Conservation (phyloP, 2,329 filamentous ascomycete genomes). For the Hypoxylon sp. region DNA sequence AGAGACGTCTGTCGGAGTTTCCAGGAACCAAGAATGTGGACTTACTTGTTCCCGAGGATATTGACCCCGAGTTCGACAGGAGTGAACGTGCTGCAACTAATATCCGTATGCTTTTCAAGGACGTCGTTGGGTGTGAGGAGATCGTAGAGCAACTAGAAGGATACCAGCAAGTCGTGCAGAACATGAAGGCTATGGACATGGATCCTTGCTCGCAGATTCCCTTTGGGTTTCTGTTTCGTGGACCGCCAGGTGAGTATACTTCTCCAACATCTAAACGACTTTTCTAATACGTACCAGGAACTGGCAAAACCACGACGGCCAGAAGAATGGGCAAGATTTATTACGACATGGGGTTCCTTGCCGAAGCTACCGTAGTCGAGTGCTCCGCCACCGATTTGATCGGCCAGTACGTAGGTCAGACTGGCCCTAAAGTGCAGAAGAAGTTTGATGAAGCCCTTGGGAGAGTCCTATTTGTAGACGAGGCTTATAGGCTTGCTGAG, state of each 20-base stretch:
- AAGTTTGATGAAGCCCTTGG: conserved; percentile 70
- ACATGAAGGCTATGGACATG: conserved; percentile 61
- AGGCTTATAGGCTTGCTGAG: conserved; percentile 76
- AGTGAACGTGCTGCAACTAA: conserved; percentile 59
- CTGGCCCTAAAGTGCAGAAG: conserved; percentile 69
- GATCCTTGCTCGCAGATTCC: conserved; percentile 67
- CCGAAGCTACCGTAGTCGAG: conserved; percentile 72
- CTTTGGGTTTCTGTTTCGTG: conserved; percentile 71
- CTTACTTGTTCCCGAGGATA: conserved; percentile 58
- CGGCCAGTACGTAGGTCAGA: conserved; percentile 74
- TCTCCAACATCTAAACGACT: background rate
- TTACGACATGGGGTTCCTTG: conserved; percentile 80
- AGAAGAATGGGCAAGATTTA: conserved; percentile 82
- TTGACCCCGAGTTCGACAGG: conserved; percentile 68
- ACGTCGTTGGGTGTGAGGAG: conserved; percentile 67
- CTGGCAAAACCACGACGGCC: conserved; percentile 77
- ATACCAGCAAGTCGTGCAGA: conserved; percentile 62
- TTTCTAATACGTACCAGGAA: conserved; percentile 52
- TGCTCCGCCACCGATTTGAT: conserved; percentile 78
- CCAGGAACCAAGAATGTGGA: conserved; percentile 48
- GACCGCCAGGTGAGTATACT: conserved; percentile 65
- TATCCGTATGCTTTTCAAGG: conserved; percentile 51
- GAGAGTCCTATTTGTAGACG: conserved; percentile 78
- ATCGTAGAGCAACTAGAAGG: conserved; percentile 64
- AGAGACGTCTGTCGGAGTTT: conserved; percentile 57